A percentile compares a stretch with the other conserved stretches of the same genome.
These are phyloP conservation scores for Phaeomoniella chlamydospora DNA, from an alignment of 2,329 filamentous ascomycete genomes.

Conservation along the genomic window DNA sequence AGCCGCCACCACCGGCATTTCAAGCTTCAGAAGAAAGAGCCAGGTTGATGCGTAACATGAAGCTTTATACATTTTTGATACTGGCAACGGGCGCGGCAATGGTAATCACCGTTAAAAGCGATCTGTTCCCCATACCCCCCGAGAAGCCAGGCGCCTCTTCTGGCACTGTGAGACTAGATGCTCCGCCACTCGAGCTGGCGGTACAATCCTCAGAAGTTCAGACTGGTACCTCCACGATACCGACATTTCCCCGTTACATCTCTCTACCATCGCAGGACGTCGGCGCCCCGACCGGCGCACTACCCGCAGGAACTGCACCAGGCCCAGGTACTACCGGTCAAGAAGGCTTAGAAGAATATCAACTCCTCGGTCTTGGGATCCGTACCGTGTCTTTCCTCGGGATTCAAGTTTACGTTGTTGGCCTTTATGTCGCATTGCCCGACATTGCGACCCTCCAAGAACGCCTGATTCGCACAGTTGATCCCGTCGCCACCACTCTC, in stretches of 20 bases:
- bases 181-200: not conserved
- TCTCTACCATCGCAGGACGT: constrained; percentile 35
- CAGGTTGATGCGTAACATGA: not conserved
- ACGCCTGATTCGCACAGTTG: constrained; percentile 57
- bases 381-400: constrained; percentile 78
- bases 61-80: not conserved
- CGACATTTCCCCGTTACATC: constrained; percentile 62
- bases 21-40: not conserved
- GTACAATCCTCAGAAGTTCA: constrained; percentile 44
- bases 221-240: constrained; percentile 69
- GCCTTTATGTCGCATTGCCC: constrained; percentile 73
- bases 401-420: constrained; percentile 90
- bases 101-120: not conserved
- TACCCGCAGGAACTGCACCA: constrained; percentile 12
- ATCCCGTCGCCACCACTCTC: constrained; percentile 58
- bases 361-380: constrained; percentile 74
- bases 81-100: not conserved
- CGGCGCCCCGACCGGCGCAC: constrained; percentile 17
- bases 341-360: constrained; percentile 54
- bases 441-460: constrained; percentile 72
- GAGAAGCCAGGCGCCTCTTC: not conserved
- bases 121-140: not conserved
- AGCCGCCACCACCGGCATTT: not conserved
- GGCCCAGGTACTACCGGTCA: constrained; percentile 16
- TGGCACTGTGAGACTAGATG: not conserved